Base-by-base conservation (phyloP, 139 green algal species). In the Tetradesmus obliquus region DNA sequence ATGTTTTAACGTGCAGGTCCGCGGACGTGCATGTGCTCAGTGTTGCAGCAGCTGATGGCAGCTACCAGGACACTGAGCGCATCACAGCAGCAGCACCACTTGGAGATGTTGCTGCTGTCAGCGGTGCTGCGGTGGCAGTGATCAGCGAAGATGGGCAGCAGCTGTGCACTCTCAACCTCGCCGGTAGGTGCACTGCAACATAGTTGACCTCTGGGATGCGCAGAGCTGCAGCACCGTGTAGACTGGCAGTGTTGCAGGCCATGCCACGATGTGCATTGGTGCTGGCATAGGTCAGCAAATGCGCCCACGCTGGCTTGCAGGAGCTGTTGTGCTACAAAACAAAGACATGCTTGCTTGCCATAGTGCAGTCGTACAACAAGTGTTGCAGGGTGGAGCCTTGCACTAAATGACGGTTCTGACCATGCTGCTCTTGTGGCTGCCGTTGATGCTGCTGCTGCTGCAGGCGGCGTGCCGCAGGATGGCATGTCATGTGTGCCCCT, bases 11-110 rank as follows among this genome's bases (percentile, higher is more conserved):
- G n/a, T 89, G 10, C 85, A 89, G 85, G 5, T 89, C 85, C n/a
- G 53, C 62, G 3, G 66, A 82, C 15, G 85, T 89, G 32, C 85
- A 89, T 55, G 17, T 82, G 62, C 62, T 89, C 19, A 62, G 19
- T 5, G 17, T 84, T 10, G 54, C 86, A 72, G 71, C 86, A 74
- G 86, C 86, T 57, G 86, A 90, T 71, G 86, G 86, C 5, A 53
- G 55, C 10, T 53, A 55, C 53, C 69, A 72, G 71, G 20, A 84
- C 22, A 62, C n/a, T 22, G 58, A 55, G 32, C 22, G 85, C 2
- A 4, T 85, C 53, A 58, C 53, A 60, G 62, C 81, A 81, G 45
- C n/a, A 55, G 45, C 10, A 10, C 10, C 53, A 4, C 69, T 92
- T 1, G 54, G 89, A 17, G 54, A 17, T 69, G 32, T 12, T 5